Base-by-base conservation (phyloP, 1,139 yeast genomes). In the Dujonia santamariae region DNA sequence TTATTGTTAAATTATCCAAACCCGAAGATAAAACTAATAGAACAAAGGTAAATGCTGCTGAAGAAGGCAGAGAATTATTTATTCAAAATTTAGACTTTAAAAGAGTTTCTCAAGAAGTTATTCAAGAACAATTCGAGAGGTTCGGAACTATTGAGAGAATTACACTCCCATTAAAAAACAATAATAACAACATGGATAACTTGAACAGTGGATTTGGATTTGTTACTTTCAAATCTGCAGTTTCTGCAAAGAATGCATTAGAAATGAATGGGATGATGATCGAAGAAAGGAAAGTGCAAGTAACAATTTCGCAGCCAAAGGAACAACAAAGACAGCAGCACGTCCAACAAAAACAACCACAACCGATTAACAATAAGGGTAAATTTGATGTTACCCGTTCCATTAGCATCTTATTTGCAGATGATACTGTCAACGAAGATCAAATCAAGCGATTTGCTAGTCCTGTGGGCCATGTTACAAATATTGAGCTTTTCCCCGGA, bases 1-100 rank as follows among this genome's bases (percentile, higher is more conserved):
- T 84, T 26, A 66, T 72, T 0, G 88, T 78, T 0, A 75, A 75
- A 41, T 50, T 78, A 4, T 82, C 90, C 0, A 72, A 74, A 42
- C 85, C 88, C 36, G 32, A 47, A 38, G 46, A 54, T 14, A 51
- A 61, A 3, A 51, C 13, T n/a, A 25, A 4, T 27, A 17, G 12
- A 9, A 50, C 51, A 6, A 56, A 79, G 31, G 46, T 64, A 0
- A 75, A 73, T 16, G 67, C 74, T 0, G 56, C 66, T 2, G 63
- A 67, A n/a, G 77, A 74, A 33, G 73, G 73, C 11, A 61, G 84
- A 34, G 80, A 78, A 46, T 47, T 82, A 0, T 68, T 71, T 41
- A 61, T 83, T 3, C 67, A 70, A 15, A 75, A 77, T 29, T 51
- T 85, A 12, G 73, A 79, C 37, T 72, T 70, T 40, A 39, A 43